phyloP scores from a whole-genome alignment of 2,329 filamentous ascomycete species.

The Talaromyces sp. region DNA sequence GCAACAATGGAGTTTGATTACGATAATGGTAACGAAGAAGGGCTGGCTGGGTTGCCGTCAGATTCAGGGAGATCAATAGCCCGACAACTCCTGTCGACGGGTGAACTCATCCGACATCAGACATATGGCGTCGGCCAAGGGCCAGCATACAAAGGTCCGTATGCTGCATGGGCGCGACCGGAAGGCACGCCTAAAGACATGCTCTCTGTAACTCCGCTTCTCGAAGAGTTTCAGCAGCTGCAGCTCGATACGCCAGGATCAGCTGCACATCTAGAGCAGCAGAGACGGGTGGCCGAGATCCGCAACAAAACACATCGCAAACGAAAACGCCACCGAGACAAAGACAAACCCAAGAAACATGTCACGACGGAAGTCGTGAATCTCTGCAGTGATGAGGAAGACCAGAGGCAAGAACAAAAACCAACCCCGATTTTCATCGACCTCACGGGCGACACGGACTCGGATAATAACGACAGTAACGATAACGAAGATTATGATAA shows the following conservation, averaged over 20 bases:
- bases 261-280: constrained; percentile 4
- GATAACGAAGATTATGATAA: not conserved
- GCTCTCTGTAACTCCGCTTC: constrained; percentile 20
- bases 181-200: constrained; percentile 15
- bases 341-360: not conserved
- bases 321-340: constrained; percentile 1
- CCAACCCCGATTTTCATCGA: constrained; percentile 19
- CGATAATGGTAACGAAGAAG: constrained; percentile 9
- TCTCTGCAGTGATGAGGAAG: constrained; percentile 16
- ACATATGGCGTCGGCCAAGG: constrained; percentile 37
- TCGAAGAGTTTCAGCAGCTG: constrained; percentile 18
- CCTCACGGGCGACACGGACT: constrained; percentile 21
- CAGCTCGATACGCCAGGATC: constrained; percentile 26
- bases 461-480: constrained; percentile 9
- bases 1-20: constrained; percentile 18
- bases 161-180: constrained; percentile 34
- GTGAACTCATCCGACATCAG: constrained; percentile 29
- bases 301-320: constrained; percentile 20
- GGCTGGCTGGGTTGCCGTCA: constrained; percentile 12
- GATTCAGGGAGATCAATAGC: constrained; percentile 23
- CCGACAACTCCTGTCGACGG: constrained; percentile 23
- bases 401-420: constrained; percentile 4
- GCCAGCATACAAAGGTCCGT: constrained; percentile 35
- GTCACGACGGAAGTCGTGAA: constrained; percentile 11
- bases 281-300: constrained; percentile 21